Base-by-base conservation (phyloP, 495 filamentous ascomycete species). In the Barbatosphaeria neglecta region DNA sequence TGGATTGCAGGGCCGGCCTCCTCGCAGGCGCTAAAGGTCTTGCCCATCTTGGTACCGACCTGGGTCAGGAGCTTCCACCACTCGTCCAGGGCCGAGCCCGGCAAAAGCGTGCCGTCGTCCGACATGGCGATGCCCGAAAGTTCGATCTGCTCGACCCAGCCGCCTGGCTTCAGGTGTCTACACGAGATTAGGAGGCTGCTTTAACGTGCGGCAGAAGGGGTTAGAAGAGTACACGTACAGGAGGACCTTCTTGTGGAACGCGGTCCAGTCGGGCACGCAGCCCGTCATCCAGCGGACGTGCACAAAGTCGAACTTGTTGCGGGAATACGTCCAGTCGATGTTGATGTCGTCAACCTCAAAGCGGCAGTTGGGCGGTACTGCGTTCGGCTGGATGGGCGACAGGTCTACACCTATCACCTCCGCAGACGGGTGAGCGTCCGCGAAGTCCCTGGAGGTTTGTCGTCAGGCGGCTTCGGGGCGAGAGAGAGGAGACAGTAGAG, bases 221-320 rank as follows among this genome's bases (percentile, higher is more conserved):
- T 2, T 1, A n/a, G 9, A 35, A 35, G 16, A 6, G 31, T 4
- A 2, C 13, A 35, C 28, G 2, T 22, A 35, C 25, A 23, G 25
- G 18, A 47, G 37, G 15, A 41, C 37, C 18, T 47, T 40, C 22
- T 40, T 7, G 22, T 49, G 40, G 27, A 62, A 68, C 27, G 50
- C 61, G 6, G 66, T 61, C 79, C 80, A 83, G 52, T 82, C 68
- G 13, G 55, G 57, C 39, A 82, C 68, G n/a, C 65, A 70, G 33
- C 73, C 75, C 44, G 70, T 69, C 23, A 82, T 54, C 13, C 65
- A 58, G 25, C 80, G 71, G 5, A 75, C 64, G 60, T 83, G 77
- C 41, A 83, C 68, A 47, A 77, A 80, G 63, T 84, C 81, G 51
- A 83, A 84, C 44, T 59, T 48, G 37, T 72, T 56, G 4, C 56